Percentiles rank a stretch among this genome's conserved stretches.
phyloP scores from a whole-genome alignment of 1,139 yeast genomes.

The Geotrichum siamense region DNA sequence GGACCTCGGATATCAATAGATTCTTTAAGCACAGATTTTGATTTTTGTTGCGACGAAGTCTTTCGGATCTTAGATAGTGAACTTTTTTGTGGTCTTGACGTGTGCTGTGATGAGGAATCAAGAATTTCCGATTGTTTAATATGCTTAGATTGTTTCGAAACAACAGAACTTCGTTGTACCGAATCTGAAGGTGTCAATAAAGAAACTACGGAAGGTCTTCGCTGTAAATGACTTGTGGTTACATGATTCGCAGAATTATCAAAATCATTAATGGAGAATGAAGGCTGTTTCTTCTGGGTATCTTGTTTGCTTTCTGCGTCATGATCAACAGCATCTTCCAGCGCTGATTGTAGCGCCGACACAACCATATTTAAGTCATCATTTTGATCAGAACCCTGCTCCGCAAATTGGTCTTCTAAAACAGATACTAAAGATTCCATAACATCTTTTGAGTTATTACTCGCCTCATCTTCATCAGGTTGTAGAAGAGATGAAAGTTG shows the following conservation, averaged over 20 bases:
- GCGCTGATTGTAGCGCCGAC: constrained; percentile 14
- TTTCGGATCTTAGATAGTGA: too few species aligned
- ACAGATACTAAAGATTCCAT: constrained; percentile 5
- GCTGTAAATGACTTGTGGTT: not conserved
- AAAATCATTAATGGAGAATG: too few species aligned
- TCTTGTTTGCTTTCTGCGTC: too few species aligned
- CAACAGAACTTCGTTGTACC: not conserved
- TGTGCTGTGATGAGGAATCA: too few species aligned
- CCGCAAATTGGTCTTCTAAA: constrained; percentile 1
- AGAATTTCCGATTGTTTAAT: too few species aligned
- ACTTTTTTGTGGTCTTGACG: too few species aligned
- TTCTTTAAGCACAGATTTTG: too few species aligned
- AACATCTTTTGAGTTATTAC: constrained; percentile 1
- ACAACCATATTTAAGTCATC: constrained; percentile 12
- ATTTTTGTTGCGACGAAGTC: too few species aligned
- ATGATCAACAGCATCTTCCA: constrained; percentile 10
- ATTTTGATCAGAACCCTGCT: constrained; percentile 1
- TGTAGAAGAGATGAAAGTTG: constrained; percentile 17
- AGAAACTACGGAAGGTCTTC: constrained; percentile 1
- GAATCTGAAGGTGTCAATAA: not conserved
- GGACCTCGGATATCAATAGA: too few species aligned
- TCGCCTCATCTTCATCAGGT: constrained; percentile 10
- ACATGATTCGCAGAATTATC: too few species aligned
- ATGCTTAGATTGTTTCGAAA: not conserved
- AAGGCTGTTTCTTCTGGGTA: too few species aligned